A percentile compares a stretch with the other conserved stretches of the same genome.
Conservation (phyloP, 805 yeast genomes). For the Wickerhamiella musiphila region DNA sequence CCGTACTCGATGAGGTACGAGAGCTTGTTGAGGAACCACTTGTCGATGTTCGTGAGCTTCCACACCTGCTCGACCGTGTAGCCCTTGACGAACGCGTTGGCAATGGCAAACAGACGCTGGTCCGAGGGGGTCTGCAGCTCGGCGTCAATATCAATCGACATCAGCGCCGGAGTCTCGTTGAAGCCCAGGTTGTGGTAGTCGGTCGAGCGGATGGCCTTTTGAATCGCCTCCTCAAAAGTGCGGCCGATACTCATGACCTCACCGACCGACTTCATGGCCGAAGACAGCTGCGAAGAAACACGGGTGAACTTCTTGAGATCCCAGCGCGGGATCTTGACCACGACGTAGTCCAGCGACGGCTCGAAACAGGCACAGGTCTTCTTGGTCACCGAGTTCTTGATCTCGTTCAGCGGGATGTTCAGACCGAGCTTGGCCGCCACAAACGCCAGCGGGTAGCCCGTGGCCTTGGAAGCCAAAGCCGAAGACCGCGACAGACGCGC, state of each 20-base stretch:
- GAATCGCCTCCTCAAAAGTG: conserved; percentile 94
- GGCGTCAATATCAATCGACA: conserved; percentile 81
- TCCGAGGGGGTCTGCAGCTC: conserved; percentile 97
- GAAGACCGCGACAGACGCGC: conserved; percentile 96
- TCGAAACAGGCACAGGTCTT: conserved; percentile 93
- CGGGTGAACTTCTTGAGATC: conserved; percentile 90
- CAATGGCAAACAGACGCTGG: conserved; percentile 89
- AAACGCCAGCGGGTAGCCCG: conserved; percentile 95
- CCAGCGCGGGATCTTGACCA: conserved; percentile 97
- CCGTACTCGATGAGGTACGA: conserved; percentile 58
- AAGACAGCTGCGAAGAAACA: conserved; percentile 71
- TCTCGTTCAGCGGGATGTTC: conserved; percentile 79
- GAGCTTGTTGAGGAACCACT: conserved; percentile 88
- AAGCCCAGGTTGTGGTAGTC: conserved; percentile 94
- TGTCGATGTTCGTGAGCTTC: conserved; percentile 80
- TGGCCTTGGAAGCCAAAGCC: conserved; percentile 97
- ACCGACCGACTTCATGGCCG: conserved; percentile 97
- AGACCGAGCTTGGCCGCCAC: conserved; percentile 95
- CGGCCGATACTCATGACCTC: conserved; percentile 97
- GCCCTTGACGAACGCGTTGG: conserved; percentile 79
- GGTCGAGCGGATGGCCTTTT: conserved; percentile 90
- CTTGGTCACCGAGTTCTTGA: conserved; percentile 83
- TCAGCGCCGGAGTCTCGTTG: conserved; percentile 44
- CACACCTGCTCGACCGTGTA: conserved; percentile 86
- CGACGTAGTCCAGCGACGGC: conserved; percentile 93